Conservation (phyloP, 352 stramenopile genomes). For the Thraustotheca clavata region DNA sequence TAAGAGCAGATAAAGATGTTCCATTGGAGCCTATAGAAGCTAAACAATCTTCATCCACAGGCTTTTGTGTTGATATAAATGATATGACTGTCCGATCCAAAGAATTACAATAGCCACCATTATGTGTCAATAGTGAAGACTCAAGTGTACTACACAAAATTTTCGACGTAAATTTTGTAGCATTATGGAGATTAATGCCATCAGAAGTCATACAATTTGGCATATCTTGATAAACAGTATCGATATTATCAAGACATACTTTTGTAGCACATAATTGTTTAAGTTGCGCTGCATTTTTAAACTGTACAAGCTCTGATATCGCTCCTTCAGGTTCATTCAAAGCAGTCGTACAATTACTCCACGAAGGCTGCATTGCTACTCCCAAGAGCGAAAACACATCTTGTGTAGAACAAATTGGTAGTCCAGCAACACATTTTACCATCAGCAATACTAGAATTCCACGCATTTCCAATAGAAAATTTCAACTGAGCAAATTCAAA, state of each 20-base stretch:
- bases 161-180: neutral
- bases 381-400: conserved; percentile 6
- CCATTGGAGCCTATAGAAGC: neutral
- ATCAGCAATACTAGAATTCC: too few relatives aligned
- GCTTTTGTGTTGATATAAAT: neutral
- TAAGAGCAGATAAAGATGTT: neutral
- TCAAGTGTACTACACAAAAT: neutral
- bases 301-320: neutral
- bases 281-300: neutral
- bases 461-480: too few relatives aligned
- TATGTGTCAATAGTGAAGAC: neutral
- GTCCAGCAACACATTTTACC: too few relatives aligned
- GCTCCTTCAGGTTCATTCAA: neutral
- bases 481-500: too few relatives aligned
- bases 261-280: neutral
- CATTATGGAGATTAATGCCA: conserved; percentile 1
- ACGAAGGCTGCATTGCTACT: conserved; percentile 12
- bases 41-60: neutral
- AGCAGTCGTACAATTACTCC: conserved; percentile 1
- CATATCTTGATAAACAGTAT: neutral
- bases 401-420: neutral
- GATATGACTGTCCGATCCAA: neutral
- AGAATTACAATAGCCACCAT: neutral
- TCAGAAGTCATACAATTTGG: neutral
- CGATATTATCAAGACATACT: neutral